Evolutionary conservation across 83 land plant species (phyloP).

Genomic region (Picea abies): DNA sequence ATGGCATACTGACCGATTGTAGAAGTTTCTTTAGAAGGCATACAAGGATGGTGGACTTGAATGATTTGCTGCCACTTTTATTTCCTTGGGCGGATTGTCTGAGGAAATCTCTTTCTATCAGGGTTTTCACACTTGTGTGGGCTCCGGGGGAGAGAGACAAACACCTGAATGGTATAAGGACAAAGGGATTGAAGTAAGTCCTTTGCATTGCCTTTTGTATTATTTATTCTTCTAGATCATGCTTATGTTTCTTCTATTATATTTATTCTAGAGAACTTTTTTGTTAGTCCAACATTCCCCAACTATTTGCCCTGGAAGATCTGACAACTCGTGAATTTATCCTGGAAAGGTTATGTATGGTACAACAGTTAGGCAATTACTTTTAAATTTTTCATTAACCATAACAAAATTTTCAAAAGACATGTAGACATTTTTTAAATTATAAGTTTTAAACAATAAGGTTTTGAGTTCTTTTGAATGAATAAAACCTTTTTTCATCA

Average conservation of each 20-base stretch:
- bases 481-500: no score
- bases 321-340: neutral
- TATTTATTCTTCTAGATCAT: neutral
- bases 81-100: slow-evolving; percentile 1
- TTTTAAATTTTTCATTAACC: no score
- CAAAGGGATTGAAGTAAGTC: slow-evolving; percentile 80
- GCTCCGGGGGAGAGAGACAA: slow-evolving; percentile 84
- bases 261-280: neutral
- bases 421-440: no score
- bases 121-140: slow-evolving; percentile 97
- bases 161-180: slow-evolving; percentile 89
- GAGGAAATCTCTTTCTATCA: slow-evolving; percentile 19
- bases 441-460: no score
- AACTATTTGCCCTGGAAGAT: neutral
- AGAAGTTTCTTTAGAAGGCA: neutral
- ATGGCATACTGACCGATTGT: neutral
- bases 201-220: neutral
- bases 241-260: neutral
- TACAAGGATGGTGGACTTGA: neutral
- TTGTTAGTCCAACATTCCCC: neutral
- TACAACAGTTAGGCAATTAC: no score
- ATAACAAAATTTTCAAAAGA: no score
- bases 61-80: neutral
- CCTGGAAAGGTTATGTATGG: slow-evolving; percentile 59
- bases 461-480: no score